Evolutionary conservation across 2,329 filamentous ascomycete species (phyloP), one percentile per base, ranked within the genome.

Genomic region (Claviceps humidiphila): DNA sequence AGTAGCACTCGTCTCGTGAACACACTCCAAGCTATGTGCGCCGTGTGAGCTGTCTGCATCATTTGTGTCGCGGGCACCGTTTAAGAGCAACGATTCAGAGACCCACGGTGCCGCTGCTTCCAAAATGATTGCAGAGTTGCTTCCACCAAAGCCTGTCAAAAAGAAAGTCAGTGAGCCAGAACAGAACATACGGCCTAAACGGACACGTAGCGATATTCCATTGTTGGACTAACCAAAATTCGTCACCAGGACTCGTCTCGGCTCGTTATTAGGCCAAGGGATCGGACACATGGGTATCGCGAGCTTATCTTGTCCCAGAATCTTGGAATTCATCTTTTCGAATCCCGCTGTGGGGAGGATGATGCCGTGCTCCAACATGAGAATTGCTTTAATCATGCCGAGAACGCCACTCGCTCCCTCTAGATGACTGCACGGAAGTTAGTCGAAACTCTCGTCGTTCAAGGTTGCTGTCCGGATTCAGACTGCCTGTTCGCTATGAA

Each of bases 291-390:
- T 22, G 6, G 55, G 47, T 26, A 60, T 55, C 20, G 38, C 34
- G 4, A 55, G 44, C 34, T 53, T 53, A 47, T 57, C 9, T 55
- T 47, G 4, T 59, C 57, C 13, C 61, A 58, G 14, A 48, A 64
- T 57, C 17, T 59, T 58, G 5, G 60, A 43, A 41, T 58, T 62
- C 8, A 58, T 40, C 51, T 56, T 55, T 30, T 60, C 52, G 34
- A 63, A 62, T 8, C 56, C 50, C 14, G 58, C 56, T 34, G 50
- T 60, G 5, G 61, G 59, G 5, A 59, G 54, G 39, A 64, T 61
- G 7, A 46, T 20, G 17, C 54, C 58, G 16, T 58, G 50, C 44
- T 63, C 50, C 24, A 64, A 39, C 48, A 57, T 57, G 42, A 63
- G 17, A 7, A 61, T 55, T 1, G 57, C 55, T 52, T 63, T 64